A percentile compares a stretch with the other conserved stretches of the same genome.
phyloP scores from a whole-genome alignment of 179 eudicot genomes.

The Gypsophila paniculata region DNA sequence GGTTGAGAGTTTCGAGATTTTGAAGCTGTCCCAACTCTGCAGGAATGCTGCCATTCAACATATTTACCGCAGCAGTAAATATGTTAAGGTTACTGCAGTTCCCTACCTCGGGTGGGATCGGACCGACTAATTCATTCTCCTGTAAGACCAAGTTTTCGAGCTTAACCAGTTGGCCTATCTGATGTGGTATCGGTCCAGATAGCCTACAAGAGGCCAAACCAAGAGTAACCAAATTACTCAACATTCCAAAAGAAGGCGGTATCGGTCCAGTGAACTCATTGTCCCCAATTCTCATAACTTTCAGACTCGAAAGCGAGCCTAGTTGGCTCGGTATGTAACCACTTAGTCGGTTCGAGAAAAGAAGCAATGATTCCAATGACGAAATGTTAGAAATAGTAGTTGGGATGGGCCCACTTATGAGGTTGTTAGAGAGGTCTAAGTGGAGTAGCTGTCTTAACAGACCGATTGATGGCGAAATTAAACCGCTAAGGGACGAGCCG shows the following conservation, averaged over 20 bases:
- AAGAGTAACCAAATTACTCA: constrained; percentile 51
- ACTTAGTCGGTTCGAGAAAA: constrained; percentile 69
- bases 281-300: constrained; percentile 70
- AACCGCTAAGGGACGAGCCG: constrained; percentile 55
- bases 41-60: constrained; percentile 64
- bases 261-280: constrained; percentile 62
- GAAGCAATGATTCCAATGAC: constrained; percentile 49
- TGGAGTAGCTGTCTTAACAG: constrained; percentile 50
- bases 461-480: constrained; percentile 63
- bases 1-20: constrained; percentile 53
- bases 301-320: constrained; percentile 49
- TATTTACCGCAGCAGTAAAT: constrained; percentile 61
- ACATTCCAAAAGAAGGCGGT: constrained; percentile 55
- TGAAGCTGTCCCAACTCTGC: constrained; percentile 41
- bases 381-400: constrained; percentile 68
- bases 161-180: constrained; percentile 45
- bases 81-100: constrained; percentile 51
- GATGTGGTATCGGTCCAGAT: constrained; percentile 54
- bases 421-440: constrained; percentile 76
- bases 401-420: constrained; percentile 77
- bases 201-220: constrained; percentile 80
- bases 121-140: constrained; percentile 56
- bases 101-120: constrained; percentile 61
- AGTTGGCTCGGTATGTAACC: constrained; percentile 72
- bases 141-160: constrained; percentile 58